Percentiles rank a stretch among this genome's conserved stretches.
Conservation (phyloP, 2,329 filamentous ascomycete species). For the Fusarium zealandicum region DNA sequence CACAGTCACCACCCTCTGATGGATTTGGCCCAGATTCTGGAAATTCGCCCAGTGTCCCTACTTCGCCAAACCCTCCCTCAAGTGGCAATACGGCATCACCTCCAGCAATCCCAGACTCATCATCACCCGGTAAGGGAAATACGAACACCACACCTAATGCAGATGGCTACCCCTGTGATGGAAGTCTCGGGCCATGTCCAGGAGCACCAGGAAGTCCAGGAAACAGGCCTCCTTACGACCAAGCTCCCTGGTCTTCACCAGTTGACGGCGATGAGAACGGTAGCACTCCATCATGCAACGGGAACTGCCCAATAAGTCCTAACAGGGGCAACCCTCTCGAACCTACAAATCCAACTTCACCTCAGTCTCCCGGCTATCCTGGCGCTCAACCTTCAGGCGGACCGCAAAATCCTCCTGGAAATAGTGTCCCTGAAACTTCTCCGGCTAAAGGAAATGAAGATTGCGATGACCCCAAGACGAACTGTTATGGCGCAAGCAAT, state of each 20-base stretch:
- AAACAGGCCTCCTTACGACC: neutral
- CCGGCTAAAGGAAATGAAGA: neutral
- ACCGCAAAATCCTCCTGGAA: neutral
- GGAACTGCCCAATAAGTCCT: constrained; percentile 9
- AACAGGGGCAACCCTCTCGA: neutral
- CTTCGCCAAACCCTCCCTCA: neutral
- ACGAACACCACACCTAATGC: neutral
- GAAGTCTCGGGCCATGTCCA: neutral
- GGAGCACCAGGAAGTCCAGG: neutral
- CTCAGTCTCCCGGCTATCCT: neutral
- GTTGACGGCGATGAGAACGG: no score
- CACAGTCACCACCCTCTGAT: neutral
- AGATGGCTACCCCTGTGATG: constrained; percentile 1
- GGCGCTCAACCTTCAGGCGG: neutral
- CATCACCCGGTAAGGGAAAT: neutral
- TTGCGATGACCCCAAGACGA: neutral
- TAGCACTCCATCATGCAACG: neutral
- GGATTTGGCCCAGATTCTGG: neutral
- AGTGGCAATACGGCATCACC: neutral
- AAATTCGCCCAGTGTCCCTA: neutral
- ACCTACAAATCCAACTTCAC: neutral
- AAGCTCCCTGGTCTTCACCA: neutral
- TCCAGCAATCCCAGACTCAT: neutral
- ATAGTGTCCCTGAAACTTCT: neutral
- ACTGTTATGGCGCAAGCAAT: neutral